Evolutionary conservation across 495 filamentous ascomycete species (phyloP).

Genomic region (Rhypophila decipiens): DNA sequence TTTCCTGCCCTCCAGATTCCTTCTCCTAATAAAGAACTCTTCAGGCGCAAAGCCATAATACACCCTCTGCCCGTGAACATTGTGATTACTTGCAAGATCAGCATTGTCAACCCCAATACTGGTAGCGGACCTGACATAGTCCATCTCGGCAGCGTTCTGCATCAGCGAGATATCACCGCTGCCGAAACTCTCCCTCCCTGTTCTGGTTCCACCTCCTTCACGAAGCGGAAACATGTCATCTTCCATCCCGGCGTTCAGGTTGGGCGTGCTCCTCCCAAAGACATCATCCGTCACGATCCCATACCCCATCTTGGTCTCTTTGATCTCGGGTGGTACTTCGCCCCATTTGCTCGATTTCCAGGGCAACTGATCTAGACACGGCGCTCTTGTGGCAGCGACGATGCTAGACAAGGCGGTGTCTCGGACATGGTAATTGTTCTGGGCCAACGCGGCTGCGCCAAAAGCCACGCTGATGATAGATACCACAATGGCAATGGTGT

Average conservation of each 20-base stretch:
- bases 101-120: too few species aligned
- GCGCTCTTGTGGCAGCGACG: constrained; percentile 24
- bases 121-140: not conserved
- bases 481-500: constrained; percentile 14
- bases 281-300: constrained; percentile 13
- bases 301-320: constrained; percentile 14
- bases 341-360: constrained; percentile 24
- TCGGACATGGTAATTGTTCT: constrained; percentile 21
- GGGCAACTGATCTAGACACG: constrained; percentile 18
- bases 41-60: constrained; percentile 22
- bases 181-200: not conserved
- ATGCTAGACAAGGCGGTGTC: constrained; percentile 18
- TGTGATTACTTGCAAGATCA: not conserved
- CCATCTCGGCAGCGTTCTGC: not conserved
- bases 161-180: too few species aligned
- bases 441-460: constrained; percentile 17
- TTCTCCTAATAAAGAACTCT: constrained; percentile 9
- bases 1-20: not conserved
- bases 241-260: too few species aligned
- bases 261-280: not conserved
- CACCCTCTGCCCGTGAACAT: constrained; percentile 5
- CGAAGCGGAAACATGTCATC: too few species aligned
- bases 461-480: constrained; percentile 13
- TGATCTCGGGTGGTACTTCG: constrained; percentile 18
- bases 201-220: too few species aligned